Conservation (phyloP, 176 grass and related monocot genomes). For the Oryza punctata region DNA sequence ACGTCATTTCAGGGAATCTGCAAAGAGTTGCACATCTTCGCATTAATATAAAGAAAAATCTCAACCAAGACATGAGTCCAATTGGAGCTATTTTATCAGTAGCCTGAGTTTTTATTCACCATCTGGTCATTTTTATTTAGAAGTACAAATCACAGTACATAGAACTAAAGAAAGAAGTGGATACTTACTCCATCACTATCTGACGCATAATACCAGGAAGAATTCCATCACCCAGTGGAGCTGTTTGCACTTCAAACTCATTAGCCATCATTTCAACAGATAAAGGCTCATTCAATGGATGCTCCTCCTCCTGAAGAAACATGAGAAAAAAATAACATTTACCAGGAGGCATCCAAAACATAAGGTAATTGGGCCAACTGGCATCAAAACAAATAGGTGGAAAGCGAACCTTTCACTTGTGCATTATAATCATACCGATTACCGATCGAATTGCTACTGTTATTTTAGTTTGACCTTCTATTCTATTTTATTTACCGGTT, state of each 20-base stretch:
- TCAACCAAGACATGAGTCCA: not conserved
- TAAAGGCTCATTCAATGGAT: slow-evolving; percentile 3
- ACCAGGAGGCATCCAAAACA: not conserved
- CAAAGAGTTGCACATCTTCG: not conserved
- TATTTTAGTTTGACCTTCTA: not conserved
- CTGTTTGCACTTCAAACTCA: slow-evolving; percentile 73
- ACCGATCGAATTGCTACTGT: not conserved
- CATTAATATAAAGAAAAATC: not conserved
- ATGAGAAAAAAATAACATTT: not conserved
- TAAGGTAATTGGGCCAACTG: not conserved
- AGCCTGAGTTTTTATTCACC: not conserved
- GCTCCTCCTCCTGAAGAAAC: slow-evolving; percentile 39
- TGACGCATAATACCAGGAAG: slow-evolving; percentile 88
- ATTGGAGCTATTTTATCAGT: not conserved
- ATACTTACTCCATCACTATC: slow-evolving; percentile 78
- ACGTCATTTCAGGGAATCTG: not conserved
- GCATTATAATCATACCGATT: not conserved
- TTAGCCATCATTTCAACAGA: slow-evolving; percentile 13
- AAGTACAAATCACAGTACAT: not conserved
- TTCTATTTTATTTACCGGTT: not conserved
- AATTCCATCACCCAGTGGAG: slow-evolving; percentile 67
- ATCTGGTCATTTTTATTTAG: not conserved
- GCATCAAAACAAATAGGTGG: not conserved
- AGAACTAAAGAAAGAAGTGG: slow-evolving; percentile 8
- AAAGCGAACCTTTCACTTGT: not conserved